These are phyloP conservation scores for Curvularia sp. DNA, from an alignment of 2,329 filamentous ascomycete genomes.

Conservation along the genomic window DNA sequence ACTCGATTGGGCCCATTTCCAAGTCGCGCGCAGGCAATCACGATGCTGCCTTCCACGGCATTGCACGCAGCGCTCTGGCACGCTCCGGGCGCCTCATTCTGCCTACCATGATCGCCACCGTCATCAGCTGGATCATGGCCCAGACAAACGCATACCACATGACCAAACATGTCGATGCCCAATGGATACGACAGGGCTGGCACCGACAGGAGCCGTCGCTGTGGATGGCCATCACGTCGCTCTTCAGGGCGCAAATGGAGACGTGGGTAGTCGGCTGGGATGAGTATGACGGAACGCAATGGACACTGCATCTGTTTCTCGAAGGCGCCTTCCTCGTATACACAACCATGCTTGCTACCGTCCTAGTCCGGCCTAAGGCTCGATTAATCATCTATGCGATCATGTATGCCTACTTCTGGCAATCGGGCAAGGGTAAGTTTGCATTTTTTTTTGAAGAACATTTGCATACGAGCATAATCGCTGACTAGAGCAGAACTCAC, in stretches of 20 bases:
- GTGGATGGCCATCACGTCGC: conserved; percentile 41
- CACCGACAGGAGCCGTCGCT: conserved; percentile 46
- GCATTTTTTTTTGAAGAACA: not conserved
- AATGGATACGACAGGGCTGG: conserved; percentile 61
- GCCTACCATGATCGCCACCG: conserved; percentile 63
- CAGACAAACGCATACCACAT: conserved; percentile 66
- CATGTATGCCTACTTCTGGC: conserved; percentile 53
- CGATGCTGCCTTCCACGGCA: conserved; percentile 61
- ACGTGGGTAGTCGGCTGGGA: conserved; percentile 53
- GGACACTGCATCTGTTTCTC: conserved; percentile 54
- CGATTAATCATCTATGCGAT: conserved; percentile 47
- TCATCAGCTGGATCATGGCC: conserved; percentile 63
- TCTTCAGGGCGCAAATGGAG: conserved; percentile 42
- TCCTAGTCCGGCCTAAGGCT: conserved; percentile 48
- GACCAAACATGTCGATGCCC: conserved; percentile 64
- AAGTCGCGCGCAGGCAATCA: conserved; percentile 63
- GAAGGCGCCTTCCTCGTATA: conserved; percentile 55
- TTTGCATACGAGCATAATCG: not conserved
- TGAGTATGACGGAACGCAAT: conserved; percentile 54
- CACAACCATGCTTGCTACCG: conserved; percentile 52
- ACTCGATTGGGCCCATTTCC: conserved; percentile 66
- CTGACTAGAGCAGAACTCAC: conserved; percentile 42
- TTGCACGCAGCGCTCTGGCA: conserved; percentile 65
- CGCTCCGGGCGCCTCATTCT: conserved; percentile 66
- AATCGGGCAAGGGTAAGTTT: conserved; percentile 44